Base-by-base conservation (phyloP, 1,139 yeast species). In the Taiozyma sp. region DNA sequence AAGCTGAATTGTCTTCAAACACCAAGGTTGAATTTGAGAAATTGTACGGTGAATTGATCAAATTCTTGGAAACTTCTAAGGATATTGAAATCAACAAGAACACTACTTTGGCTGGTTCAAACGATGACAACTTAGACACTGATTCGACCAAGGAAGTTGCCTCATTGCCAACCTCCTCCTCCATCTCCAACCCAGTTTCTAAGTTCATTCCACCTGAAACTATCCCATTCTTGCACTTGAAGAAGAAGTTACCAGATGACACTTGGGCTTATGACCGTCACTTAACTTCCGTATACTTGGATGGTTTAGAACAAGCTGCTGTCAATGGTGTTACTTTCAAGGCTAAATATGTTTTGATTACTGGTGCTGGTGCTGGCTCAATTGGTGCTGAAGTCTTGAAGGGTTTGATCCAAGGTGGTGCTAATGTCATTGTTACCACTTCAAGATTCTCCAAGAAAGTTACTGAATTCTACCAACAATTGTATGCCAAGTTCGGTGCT, bases 311-410 rank as follows among this genome's bases (percentile, higher is more conserved):
- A 73, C 77, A 80, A 57, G 96, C 95, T 67, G 97, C 99, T 46
- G 81, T 89, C 57, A 85, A 90, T 62, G 99, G 99, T 74, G 80
- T 90, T 56, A 80, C 96, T 42, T 93, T 85, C 77, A 85, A 86
- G 69, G 88, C 83, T 70, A 93, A 90, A 73, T 83, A 85, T 60
- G 97, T 91, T 49, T 81, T 93, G 66, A 79, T 93, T 62, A 93
- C 99, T 49, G 99, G 99, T 76, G 98, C 98, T 49, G 99, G 99
- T 77, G 93, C 89, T 50, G 99, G 98, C 48, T 93, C 99, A 49
- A 93, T 93, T 69, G 99, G 98, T 73, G 97, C 97, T 55, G 97
- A 93, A 72, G 82, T 93, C 60, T 78, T 93, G 68, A 96, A 88
- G 75, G 99, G 99, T 59, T 79, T 93, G 68, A 77, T 93, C 52